Conservation (phyloP, 1,139 yeast species). For the Sugiyamaella neomexicana region DNA sequence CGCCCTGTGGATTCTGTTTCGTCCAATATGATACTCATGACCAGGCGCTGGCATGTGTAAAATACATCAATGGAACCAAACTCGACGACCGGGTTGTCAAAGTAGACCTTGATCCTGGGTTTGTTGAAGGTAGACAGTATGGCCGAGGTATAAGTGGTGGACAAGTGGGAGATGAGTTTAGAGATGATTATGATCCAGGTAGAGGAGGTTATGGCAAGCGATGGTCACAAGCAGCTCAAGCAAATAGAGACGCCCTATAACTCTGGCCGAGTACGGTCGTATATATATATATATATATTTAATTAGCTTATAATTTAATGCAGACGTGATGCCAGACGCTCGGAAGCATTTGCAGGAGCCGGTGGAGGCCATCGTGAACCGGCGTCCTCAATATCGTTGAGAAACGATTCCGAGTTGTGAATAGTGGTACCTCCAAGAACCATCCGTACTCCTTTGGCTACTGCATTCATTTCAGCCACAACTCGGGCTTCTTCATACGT, state of each 20-base stretch:
- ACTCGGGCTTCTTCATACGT: constrained; percentile 90
- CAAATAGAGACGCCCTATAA: constrained; percentile 10
- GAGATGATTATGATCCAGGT: constrained; percentile 58
- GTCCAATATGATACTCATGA: constrained; percentile 67
- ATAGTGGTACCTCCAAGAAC: constrained; percentile 79
- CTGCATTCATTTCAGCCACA: constrained; percentile 66
- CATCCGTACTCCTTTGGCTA: constrained; percentile 52
- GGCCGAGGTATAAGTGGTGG: constrained; percentile 94
- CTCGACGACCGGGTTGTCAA: constrained; percentile 77
- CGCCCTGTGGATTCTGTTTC: constrained; percentile 96
- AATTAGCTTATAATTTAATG: too few relatives aligned
- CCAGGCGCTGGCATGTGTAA: constrained; percentile 78
- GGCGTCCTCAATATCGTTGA: constrained; percentile 41
- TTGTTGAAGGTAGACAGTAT: constrained; percentile 88
- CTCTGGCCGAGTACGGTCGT: too few relatives aligned
- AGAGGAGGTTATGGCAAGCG: constrained; percentile 54
- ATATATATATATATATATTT: background rate
- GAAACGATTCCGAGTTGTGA: constrained; percentile 59
- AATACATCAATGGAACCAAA: constrained; percentile 75
- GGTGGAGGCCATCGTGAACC: constrained; percentile 33
- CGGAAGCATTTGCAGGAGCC: constrained; percentile 21
- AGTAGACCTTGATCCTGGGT: constrained; percentile 93
- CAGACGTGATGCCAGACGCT: constrained; percentile 25
- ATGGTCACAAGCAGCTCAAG: constrained; percentile 24
- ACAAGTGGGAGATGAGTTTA: constrained; percentile 63